phyloP scores from a whole-genome alignment of 2,329 filamentous ascomycete species.

The Pestalotiopsis sp. region DNA sequence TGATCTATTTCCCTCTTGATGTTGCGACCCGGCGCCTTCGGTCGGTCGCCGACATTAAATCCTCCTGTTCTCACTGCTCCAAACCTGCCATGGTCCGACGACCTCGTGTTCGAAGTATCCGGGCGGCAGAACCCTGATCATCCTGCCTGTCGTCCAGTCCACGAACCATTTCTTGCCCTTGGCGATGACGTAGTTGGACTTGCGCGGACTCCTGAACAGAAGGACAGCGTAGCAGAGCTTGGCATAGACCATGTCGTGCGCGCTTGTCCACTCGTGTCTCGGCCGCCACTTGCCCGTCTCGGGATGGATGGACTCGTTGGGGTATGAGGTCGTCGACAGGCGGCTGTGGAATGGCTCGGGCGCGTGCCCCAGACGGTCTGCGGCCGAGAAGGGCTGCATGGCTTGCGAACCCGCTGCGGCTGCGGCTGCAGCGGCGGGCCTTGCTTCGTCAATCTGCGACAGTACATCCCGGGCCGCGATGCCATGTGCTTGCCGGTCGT shows the following conservation, averaged over 20 bases:
- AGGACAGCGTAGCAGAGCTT: constrained; percentile 61
- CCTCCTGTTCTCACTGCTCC: constrained; percentile 48
- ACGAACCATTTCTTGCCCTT: constrained; percentile 60
- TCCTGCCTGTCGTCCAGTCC: constrained; percentile 58
- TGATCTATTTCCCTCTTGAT: too few relatives aligned
- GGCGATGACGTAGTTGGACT: constrained; percentile 57
- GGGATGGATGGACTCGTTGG: constrained; percentile 45
- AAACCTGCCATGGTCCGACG: constrained; percentile 50
- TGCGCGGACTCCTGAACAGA: constrained; percentile 55
- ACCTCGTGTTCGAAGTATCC: constrained; percentile 52
- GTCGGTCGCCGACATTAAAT: constrained; percentile 29
- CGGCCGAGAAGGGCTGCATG: not conserved
- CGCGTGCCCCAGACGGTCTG: constrained; percentile 5
- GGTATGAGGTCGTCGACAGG: constrained; percentile 45
- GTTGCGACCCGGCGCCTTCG: not conserved
- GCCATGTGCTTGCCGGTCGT: not conserved
- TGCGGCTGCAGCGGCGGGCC: not conserved
- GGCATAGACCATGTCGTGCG: constrained; percentile 60
- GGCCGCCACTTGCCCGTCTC: constrained; percentile 58
- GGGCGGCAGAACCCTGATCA: constrained; percentile 54
- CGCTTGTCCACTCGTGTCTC: constrained; percentile 52
- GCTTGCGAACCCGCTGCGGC: not conserved
- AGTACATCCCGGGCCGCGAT: not conserved
- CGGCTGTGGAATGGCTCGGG: constrained; percentile 30
- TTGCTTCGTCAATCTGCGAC: too few relatives aligned